Evolutionary conservation across 495 filamentous ascomycete species (phyloP), one percentile per base, ranked within the genome.

Genomic region (Penicillium canariense): DNA sequence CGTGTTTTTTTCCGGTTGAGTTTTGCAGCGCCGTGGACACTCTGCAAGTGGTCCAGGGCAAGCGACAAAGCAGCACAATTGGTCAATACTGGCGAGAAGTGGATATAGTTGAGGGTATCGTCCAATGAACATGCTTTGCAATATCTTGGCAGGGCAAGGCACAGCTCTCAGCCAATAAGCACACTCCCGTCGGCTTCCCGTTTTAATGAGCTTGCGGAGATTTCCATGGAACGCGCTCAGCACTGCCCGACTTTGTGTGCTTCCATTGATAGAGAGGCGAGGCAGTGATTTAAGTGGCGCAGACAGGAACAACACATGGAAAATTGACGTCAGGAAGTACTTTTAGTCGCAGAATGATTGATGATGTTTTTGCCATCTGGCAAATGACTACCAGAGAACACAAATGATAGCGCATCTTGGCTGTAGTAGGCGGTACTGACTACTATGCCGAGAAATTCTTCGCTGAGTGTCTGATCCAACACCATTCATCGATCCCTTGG

Each of bases 131-230:
- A 1, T 38, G 10, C 43, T 17, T 30, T 30, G 22, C 1, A 0
- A 3, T 1, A 4, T 48, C 52, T 54, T 54, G 52, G 52, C 52
- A 54, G 52, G 52, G 52, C 52, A 54, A 46, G 40, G 20, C 46
- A 25, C n/a, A 9, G 15, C 46, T 7, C 26, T 35, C 23, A 2
- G n/a, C 46, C 46, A 48, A 48, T 48, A 27, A 48, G 17, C 15
- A 17, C 14, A 5, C 17, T 18, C 35, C 11, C 30, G 12, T 3
- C 11, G 11, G n/a, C 18, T 22, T 26, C 28, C 11, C 9, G 5
- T 5, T 46, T 18, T 46, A n/a, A 26, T 43, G 15, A 46, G 17
- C n/a, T 8, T 28, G 26, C 28, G 6, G 25, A 27, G 43, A 46
- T 46, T 30, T 20, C 43, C 43, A 46, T 20, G 43, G 43, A n/a